Evolutionary conservation across 2,329 filamentous ascomycete species (phyloP).

Genomic region (Capronia coronata): DNA sequence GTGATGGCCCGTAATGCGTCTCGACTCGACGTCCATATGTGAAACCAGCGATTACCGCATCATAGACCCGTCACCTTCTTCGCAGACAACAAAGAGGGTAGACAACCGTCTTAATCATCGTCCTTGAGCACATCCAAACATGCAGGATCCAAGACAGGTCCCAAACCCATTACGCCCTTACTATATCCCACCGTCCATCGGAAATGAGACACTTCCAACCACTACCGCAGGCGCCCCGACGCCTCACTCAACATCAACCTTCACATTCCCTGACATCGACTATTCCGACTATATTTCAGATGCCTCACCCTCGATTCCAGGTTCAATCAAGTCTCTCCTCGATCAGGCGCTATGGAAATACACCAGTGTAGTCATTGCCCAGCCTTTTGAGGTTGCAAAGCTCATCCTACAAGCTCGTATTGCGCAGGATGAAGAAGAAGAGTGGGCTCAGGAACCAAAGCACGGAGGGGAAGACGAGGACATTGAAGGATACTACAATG

Average conservation of each 20-base stretch:
- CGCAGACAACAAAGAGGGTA: not conserved
- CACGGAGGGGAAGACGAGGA: conserved; percentile 14
- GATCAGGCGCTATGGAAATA: conserved; percentile 92
- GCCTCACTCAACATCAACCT: conserved; percentile 39
- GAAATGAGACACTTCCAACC: conserved; percentile 41
- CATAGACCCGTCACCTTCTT: not conserved
- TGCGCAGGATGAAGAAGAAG: conserved; percentile 31
- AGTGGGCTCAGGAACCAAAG: conserved; percentile 16
- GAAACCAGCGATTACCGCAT: not conserved
- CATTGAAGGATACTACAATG: conserved; percentile 33
- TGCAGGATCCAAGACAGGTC: conserved; percentile 36
- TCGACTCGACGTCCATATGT: not conserved
- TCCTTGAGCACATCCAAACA: not conserved
- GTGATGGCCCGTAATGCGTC: not conserved
- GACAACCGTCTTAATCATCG: not conserved
- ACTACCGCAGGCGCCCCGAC: conserved; percentile 31
- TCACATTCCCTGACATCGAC: conserved; percentile 70
- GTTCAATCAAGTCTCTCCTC: conserved; percentile 67
- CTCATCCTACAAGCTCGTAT: conserved; percentile 75
- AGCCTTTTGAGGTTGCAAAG: conserved; percentile 97
- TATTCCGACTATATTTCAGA: conserved; percentile 82
- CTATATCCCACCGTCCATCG: conserved; percentile 60
- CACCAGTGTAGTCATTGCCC: conserved; percentile 76
- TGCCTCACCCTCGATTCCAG: conserved; percentile 64
- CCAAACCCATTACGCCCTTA: conserved; percentile 56